A percentile compares a stretch with the other conserved stretches of the same genome.
Evolutionary conservation across 2,329 filamentous ascomycete genomes (phyloP).

Genomic region (Ceratocystis diversiconidia): DNA sequence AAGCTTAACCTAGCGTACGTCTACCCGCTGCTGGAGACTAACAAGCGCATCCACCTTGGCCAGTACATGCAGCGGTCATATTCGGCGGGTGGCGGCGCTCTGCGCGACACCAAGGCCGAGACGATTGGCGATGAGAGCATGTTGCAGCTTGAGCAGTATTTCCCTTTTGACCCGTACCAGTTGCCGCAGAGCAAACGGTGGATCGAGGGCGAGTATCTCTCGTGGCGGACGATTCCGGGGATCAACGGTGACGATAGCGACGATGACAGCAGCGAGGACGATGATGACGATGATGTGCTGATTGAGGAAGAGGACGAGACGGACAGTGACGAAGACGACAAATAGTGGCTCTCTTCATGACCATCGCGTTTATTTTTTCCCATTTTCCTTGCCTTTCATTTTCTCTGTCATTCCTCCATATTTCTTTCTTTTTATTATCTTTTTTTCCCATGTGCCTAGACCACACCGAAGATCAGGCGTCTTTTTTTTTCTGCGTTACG

Average conservation of each 20-base stretch:
- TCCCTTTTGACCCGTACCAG: constrained; percentile 94
- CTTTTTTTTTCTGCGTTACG: not conserved
- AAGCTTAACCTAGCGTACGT: constrained; percentile 83
- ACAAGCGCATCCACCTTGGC: constrained; percentile 75
- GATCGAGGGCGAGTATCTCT: constrained; percentile 71
- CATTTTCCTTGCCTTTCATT: not conserved
- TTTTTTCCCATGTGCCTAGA: not conserved
- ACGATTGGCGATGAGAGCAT: constrained; percentile 48
- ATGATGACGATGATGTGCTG: constrained; percentile 30
- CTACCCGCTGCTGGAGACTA: constrained; percentile 73
- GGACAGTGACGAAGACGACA: constrained; percentile 33
- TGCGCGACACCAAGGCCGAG: constrained; percentile 17
- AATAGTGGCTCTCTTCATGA: constrained; percentile 23
- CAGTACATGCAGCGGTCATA: constrained; percentile 49
- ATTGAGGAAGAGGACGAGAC: constrained; percentile 36
- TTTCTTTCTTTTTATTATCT: not conserved
- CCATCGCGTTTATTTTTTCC: not conserved
- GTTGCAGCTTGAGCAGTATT: constrained; percentile 83
- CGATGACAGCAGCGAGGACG: constrained; percentile 37
- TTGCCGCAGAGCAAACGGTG: constrained; percentile 75
- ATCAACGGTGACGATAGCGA: constrained; percentile 45
- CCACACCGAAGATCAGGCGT: not conserved
- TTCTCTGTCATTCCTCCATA: not conserved
- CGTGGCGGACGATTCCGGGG: constrained; percentile 63
- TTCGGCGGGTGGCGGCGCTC: constrained; percentile 33